These are phyloP conservation scores for Eugenia klotzschiana DNA, from an alignment of 441 rosid species.

Conservation along the genomic window DNA sequence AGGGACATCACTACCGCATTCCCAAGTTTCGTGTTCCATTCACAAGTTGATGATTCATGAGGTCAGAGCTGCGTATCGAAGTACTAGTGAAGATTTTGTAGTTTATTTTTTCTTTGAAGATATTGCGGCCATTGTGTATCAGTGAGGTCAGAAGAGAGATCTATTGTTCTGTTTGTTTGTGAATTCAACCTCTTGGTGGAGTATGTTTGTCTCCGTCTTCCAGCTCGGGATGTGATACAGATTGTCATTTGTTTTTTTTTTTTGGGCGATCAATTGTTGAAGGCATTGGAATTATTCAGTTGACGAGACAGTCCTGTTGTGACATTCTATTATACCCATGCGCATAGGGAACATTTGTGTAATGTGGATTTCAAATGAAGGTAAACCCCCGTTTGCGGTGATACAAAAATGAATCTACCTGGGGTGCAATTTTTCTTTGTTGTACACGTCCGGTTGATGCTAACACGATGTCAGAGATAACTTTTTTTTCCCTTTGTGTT, in stretches of 20 bases:
- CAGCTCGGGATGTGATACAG: not conserved
- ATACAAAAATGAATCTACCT: not conserved
- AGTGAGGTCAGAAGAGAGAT: not conserved
- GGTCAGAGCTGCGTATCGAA: not conserved
- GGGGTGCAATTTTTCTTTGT: not conserved
- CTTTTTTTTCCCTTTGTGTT: no score
- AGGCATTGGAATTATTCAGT: not conserved
- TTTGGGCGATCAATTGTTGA: not conserved
- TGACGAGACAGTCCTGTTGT: not conserved
- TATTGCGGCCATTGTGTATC: not conserved
- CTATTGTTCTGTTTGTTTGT: not conserved
- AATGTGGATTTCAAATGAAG: not conserved
- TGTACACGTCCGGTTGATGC: not conserved
- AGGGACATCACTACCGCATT: slow-evolving; percentile 87
- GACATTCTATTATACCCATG: not conserved
- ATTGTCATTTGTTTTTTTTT: not conserved
- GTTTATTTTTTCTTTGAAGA: not conserved
- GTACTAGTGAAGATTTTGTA: not conserved
- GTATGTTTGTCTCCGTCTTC: not conserved
- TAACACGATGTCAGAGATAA: not conserved
- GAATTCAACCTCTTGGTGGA: not conserved
- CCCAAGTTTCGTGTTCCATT: slow-evolving; percentile 88
- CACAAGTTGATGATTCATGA: slow-evolving; percentile 74
- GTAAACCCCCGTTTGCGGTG: not conserved
- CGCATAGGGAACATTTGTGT: not conserved